Base-by-base conservation (phyloP, 2,329 filamentous ascomycete species). In the Colletotrichum horii region DNA sequence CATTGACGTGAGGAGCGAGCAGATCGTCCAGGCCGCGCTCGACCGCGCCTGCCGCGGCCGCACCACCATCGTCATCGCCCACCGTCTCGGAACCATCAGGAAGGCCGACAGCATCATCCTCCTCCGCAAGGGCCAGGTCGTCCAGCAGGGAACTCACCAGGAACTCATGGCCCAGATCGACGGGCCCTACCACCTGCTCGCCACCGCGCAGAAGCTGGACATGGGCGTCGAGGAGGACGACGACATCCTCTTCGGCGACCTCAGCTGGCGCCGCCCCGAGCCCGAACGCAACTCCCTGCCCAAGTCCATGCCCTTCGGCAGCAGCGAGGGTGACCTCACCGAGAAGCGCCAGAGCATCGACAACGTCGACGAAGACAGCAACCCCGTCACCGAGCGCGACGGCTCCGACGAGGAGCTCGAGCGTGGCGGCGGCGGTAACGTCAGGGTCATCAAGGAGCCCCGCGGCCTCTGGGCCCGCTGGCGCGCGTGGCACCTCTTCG, bases 91-190 rank as follows among this genome's bases (percentile, higher is more conserved):
- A 0, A 90, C 89, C 2, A 88, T 90, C 74, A 87, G 86, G 76
- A 84, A 89, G 70, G 91, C 91, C 1, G 89, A 93, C 77, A 87
- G 89, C 69, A 93, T 93, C 58, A 82, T 92, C 11, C 91, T 93
- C 7, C 82, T 93, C 65, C 84, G 88, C 12, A 83, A 88, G 74
- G 91, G 91, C 1, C 81, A 84, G 60, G 86, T 91, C 9, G 83
- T 90, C 8, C 91, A 93, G 80, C 84, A 90, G 78, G 91, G 91
- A 0, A 90, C 87, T 2, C 91, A 93, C 71, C 86, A 90, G 15
- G 85, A 89, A 36, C 84, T 93, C 2, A 81, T 92, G 15, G 77
- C 81, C 2, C 83, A 83, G 22, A 81, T 69, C 14, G 79, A 88
- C 3, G 75, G 75, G 2, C 80, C 90, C 19, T 91, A 91, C 75